These are phyloP conservation scores for Wickerhamomyces mucosus DNA, from an alignment of 805 yeast species.

Conservation along the genomic window DNA sequence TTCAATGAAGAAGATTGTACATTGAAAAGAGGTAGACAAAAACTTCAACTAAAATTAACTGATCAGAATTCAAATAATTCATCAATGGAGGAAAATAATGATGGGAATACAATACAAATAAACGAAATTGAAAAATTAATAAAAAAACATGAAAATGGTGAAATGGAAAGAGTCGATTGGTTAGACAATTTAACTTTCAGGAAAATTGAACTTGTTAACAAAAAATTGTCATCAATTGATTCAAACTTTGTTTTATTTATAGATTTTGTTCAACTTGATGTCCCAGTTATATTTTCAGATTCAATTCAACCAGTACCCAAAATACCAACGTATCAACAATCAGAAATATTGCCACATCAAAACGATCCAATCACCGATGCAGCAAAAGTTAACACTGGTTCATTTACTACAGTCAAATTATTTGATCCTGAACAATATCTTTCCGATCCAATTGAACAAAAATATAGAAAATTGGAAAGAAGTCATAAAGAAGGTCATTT, in stretches of 20 bases:
- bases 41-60: slow-evolving; percentile 34
- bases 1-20: slow-evolving; percentile 50
- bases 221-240: slow-evolving; percentile 16
- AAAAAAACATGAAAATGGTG: slow-evolving; percentile 61
- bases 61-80: slow-evolving; percentile 10
- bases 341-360: slow-evolving; percentile 27
- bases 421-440: slow-evolving; percentile 63
- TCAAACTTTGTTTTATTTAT: slow-evolving; percentile 32
- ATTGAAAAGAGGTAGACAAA: slow-evolving; percentile 65
- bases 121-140: slow-evolving; percentile 43
- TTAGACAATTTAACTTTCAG: slow-evolving; percentile 58
- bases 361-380: slow-evolving; percentile 9
- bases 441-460: slow-evolving; percentile 81
- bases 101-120: slow-evolving; percentile 26
- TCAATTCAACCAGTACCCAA: slow-evolving; percentile 29
- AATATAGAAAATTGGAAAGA: slow-evolving; percentile 77
- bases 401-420: slow-evolving; percentile 28
- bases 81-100: slow-evolving; percentile 12
- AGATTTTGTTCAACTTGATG: slow-evolving; percentile 56
- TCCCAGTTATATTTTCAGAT: slow-evolving; percentile 66
- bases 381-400: slow-evolving; percentile 22
- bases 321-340: slow-evolving; percentile 31
- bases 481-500: slow-evolving; percentile 66
- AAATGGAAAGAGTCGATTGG: slow-evolving; percentile 57
- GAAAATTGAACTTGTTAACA: slow-evolving; percentile 26